Conservation (phyloP, 192 early-diverging fungal species). For the Coemansia sp. region DNA sequence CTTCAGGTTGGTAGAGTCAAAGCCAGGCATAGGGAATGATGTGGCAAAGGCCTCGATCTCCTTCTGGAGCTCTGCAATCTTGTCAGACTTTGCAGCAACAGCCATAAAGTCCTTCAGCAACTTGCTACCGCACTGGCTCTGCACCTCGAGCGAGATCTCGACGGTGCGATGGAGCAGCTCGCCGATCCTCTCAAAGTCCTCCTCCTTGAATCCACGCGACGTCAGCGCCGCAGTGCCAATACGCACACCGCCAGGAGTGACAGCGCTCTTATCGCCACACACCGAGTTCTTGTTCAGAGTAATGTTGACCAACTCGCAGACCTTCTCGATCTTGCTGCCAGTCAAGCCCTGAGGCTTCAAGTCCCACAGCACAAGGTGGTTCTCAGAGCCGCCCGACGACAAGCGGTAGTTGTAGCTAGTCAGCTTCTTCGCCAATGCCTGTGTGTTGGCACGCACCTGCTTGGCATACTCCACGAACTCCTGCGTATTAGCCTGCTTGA, state of each 20-base stretch:
- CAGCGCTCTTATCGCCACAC: slow-evolving; percentile 92
- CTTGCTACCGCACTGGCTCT: slow-evolving; percentile 84
- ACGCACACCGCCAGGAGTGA: slow-evolving; percentile 98
- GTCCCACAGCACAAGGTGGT: slow-evolving; percentile 99
- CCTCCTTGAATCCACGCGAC: slow-evolving; percentile 94
- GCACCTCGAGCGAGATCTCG: slow-evolving; percentile 85
- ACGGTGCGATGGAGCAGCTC: slow-evolving; percentile 96
- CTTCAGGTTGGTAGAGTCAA: slow-evolving; percentile 53
- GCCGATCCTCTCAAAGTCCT: slow-evolving; percentile 95
- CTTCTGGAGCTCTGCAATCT: slow-evolving; percentile 79
- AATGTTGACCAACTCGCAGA: slow-evolving; percentile 97
- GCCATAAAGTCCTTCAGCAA: slow-evolving; percentile 98
- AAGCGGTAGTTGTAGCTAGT: slow-evolving; percentile 87
- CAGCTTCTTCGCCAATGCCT: slow-evolving; percentile 80
- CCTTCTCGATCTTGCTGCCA: slow-evolving; percentile 98
- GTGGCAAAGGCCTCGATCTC: slow-evolving; percentile 93
- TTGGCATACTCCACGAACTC: slow-evolving; percentile 93
- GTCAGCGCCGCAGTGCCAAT: slow-evolving; percentile 95
- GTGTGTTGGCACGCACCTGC: slow-evolving; percentile 95
- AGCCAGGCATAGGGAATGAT: slow-evolving; percentile 98
- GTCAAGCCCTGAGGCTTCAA: slow-evolving; percentile 89
- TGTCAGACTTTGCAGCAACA: slow-evolving; percentile 73
- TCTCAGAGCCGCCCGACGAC: slow-evolving; percentile 94
- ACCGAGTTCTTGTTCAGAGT: slow-evolving; percentile 99
- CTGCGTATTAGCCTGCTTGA: slow-evolving; percentile 95